Base-by-base conservation (phyloP, 1,284 basidiomycete species). In the Apiotrichum mycotoxinovorans region DNA sequence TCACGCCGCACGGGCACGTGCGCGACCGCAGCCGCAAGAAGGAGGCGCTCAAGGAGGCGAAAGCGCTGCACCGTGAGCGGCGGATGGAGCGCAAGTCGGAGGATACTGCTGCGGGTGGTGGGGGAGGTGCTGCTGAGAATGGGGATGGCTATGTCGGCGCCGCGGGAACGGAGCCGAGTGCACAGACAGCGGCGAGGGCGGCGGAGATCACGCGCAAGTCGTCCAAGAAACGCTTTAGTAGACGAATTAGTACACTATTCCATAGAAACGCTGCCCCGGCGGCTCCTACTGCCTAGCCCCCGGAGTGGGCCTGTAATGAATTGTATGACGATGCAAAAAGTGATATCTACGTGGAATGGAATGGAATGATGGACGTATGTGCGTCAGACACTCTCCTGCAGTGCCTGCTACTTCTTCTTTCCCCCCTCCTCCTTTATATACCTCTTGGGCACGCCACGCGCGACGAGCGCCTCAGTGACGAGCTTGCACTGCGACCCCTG, bases 401-500 rank as follows among this genome's bases (percentile, higher is more conserved):
- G n/a, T n/a, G n/a, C n/a, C n/a, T n/a, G n/a, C 54, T 59, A 51
- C 35, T 23, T 27, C 52, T 57, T 61, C 57, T 62, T 58, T 14
- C 46, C 54, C 15, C 49, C 56, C 10, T 56, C 72, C 3, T 81
- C 77, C 67, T 84, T 83, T 55, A 93, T 86, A 85, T 87, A 92
- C 67, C 80, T 81, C 77, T 86, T 87, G 23, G 90, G 88, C 38
- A 93, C 83, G 0, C 91, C 89, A 59, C 83, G 83, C 30, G 77
- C 81, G 2, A 82, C 68, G 41, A 94, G 74, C 58, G 89, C 81
- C 12, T 87, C 85, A 17, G 80, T 79, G 17, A 90, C 85, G 1
- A 80, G 77, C 65, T 84, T 83, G 45, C 81, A 78, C 68, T 93
- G 90, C 61, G 87, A 87, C 0, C 91, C 91, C 71, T 92, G 89